Conservation (phyloP, 805 yeast genomes). For the Candida sithepensis region DNA sequence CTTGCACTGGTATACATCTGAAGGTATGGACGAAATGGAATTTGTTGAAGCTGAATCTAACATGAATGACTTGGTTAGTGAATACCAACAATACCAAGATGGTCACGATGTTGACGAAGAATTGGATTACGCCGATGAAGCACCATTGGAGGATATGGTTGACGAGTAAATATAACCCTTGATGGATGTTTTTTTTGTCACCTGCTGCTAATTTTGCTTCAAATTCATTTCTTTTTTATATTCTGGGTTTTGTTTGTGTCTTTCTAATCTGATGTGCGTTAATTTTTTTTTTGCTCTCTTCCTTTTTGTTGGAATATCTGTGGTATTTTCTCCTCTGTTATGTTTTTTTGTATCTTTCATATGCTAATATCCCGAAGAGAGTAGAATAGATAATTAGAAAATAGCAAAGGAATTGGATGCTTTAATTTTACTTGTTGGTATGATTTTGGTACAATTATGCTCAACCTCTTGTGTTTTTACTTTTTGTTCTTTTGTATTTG, state of each 20-base stretch:
- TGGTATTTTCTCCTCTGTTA: conserved; percentile 2
- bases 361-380: neutral
- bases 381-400: neutral
- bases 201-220: neutral
- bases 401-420: neutral
- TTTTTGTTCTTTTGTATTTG: neutral
- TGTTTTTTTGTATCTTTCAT: conserved; percentile 4
- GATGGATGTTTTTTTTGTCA: neutral
- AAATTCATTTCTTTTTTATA: neutral
- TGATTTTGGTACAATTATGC: neutral
- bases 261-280: conserved; percentile 1
- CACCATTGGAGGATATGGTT: conserved; percentile 50
- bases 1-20: conserved; percentile 93
- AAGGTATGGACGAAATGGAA: conserved; percentile 96
- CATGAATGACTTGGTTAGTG: conserved; percentile 83
- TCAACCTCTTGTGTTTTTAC: neutral
- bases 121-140: conserved; percentile 65
- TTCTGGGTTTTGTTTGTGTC: neutral
- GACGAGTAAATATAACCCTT: conserved; percentile 19
- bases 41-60: conserved; percentile 92
- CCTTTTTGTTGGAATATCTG: neutral
- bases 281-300: neutral
- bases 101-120: conserved; percentile 74
- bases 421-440: neutral
- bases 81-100: conserved; percentile 90